phyloP scores from a whole-genome alignment of 2,329 filamentous ascomycete species.

The Coleophoma crateriformis region DNA sequence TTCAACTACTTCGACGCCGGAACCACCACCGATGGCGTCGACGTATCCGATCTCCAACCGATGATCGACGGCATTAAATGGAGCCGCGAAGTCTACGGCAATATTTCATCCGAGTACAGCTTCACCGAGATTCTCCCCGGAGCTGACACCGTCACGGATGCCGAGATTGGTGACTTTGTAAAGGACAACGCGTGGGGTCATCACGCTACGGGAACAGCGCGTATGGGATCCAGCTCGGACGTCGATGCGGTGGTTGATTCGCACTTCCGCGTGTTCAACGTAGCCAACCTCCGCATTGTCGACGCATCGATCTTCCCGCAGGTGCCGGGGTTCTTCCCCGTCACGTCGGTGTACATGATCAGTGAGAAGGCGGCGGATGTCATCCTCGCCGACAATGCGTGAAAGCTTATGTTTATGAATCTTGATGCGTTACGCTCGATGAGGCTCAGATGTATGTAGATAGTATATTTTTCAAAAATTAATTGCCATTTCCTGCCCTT shows the following conservation, averaged over 20 bases:
- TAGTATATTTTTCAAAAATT: too few species aligned
- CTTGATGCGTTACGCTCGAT: too few species aligned
- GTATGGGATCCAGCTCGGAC: constrained; percentile 49
- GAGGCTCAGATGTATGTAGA: too few species aligned
- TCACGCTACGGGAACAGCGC: constrained; percentile 48
- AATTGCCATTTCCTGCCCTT: too few species aligned
- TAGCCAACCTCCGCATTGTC: constrained; percentile 51
- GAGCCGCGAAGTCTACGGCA: constrained; percentile 28
- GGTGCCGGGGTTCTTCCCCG: constrained; percentile 45
- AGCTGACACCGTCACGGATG: constrained; percentile 32
- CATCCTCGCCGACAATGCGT: constrained; percentile 28
- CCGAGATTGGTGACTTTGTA: constrained; percentile 39
- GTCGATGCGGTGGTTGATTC: constrained; percentile 49
- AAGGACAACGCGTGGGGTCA: constrained; percentile 49
- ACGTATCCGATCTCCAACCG: constrained; percentile 7
- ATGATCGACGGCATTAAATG: constrained; percentile 8
- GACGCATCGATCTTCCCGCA: constrained; percentile 54
- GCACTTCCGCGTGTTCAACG: constrained; percentile 50
- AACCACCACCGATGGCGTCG: constrained; percentile 9
- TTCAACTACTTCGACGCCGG: constrained; percentile 54
- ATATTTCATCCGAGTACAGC: constrained; percentile 33
- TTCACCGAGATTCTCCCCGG: constrained; percentile 39
- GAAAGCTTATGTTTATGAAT: too few species aligned
- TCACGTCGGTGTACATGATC: constrained; percentile 47
- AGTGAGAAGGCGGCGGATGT: constrained; percentile 57